Percentiles rank a stretch among this genome's conserved stretches.
phyloP scores from a whole-genome alignment of 768 basidiomycete species.

The Lentinula boryana region DNA sequence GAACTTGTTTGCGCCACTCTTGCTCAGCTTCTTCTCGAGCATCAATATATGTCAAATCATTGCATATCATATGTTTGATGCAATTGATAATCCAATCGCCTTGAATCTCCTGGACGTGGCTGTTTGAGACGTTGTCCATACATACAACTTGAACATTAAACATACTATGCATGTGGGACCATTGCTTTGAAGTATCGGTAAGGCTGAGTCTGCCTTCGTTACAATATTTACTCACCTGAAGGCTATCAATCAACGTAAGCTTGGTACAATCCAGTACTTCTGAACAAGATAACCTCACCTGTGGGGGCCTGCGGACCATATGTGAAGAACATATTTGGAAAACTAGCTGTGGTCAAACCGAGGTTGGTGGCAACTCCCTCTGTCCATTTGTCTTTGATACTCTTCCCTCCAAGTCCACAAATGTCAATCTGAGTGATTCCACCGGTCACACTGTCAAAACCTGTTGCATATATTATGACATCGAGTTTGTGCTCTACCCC shows the following conservation, averaged over 20 bases:
- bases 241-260: background rate
- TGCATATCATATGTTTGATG: constrained; percentile 10
- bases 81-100: constrained; percentile 19
- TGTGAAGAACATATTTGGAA: constrained; percentile 14
- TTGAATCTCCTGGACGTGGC: constrained; percentile 16
- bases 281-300: background rate
- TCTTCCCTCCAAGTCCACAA: constrained; percentile 8
- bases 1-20: background rate
- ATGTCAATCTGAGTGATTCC: constrained; percentile 15
- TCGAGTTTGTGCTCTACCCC: constrained; percentile 11
- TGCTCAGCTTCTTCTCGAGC: background rate
- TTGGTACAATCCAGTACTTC: constrained; percentile 2
- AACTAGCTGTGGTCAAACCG: constrained; percentile 9
- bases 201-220: background rate
- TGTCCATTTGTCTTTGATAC: constrained; percentile 13
- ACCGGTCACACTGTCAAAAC: constrained; percentile 12
- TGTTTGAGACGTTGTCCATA: background rate
- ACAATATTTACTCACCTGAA: background rate
- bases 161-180: background rate
- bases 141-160: background rate
- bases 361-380: constrained; percentile 11
- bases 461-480: constrained; percentile 13
- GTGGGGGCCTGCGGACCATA: constrained; percentile 13
- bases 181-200: background rate
- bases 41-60: background rate